A percentile compares a stretch with the other conserved stretches of the same genome.
These are phyloP conservation scores for Cucumis cinereus DNA, from an alignment of 306 rosid genomes.

Conservation along the genomic window DNA sequence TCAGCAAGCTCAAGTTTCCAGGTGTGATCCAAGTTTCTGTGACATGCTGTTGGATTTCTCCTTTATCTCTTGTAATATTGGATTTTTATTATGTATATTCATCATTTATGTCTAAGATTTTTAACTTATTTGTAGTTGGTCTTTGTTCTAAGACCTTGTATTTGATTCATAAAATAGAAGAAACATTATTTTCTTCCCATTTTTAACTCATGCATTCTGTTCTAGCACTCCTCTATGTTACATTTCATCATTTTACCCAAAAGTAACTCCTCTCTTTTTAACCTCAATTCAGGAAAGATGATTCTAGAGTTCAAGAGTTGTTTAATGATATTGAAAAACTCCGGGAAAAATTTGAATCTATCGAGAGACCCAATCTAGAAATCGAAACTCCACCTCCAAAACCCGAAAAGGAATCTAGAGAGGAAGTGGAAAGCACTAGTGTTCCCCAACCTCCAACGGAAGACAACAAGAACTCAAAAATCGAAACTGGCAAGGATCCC, in stretches of 20 bases:
- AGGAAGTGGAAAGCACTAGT: constrained; percentile 19
- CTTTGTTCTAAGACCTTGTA: no score
- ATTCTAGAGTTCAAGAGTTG: constrained; percentile 55
- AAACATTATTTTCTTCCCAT: no score
- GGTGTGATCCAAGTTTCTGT: constrained; percentile 25
- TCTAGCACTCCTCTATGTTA: not conserved
- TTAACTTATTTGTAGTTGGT: no score
- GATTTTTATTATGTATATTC: no score
- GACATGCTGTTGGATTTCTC: not conserved
- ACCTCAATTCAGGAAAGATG: constrained; percentile 55
- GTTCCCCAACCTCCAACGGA: constrained; percentile 18
- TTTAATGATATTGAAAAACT: constrained; percentile 57
- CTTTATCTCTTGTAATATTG: no score
- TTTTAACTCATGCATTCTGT: not conserved
- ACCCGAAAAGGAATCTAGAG: constrained; percentile 32
- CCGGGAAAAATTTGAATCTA: constrained; percentile 48
- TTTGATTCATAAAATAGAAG: no score
- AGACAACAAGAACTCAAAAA: constrained; percentile 18
- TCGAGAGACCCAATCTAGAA: constrained; percentile 80
- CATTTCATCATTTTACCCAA: not conserved
- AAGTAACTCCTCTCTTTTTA: not conserved
- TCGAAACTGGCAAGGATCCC: constrained; percentile 21
- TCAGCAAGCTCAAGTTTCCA: constrained; percentile 45
- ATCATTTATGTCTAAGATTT: no score
- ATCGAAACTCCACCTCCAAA: constrained; percentile 54